Evolutionary conservation across 495 filamentous ascomycete species (phyloP).

Genomic region (Penicillium mononematosum): DNA sequence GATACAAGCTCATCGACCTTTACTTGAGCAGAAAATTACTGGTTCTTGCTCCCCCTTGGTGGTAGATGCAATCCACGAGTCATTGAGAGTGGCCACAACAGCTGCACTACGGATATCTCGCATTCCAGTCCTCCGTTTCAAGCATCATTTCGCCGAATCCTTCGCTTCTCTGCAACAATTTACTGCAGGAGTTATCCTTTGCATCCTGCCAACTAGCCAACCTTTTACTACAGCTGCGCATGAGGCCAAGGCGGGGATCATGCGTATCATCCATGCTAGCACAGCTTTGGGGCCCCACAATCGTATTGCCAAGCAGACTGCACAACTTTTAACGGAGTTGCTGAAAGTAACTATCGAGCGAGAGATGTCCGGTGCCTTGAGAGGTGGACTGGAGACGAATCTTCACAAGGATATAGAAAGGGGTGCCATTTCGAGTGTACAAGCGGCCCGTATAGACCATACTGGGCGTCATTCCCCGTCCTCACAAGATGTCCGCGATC

Average conservation of each 20-base stretch:
- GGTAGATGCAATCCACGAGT: constrained; percentile 16
- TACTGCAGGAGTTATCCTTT: constrained; percentile 26
- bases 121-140: constrained; percentile 20
- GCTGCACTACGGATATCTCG: constrained; percentile 25
- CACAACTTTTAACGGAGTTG: constrained; percentile 22
- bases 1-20: constrained; percentile 19
- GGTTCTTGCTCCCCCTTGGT: constrained; percentile 8
- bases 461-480: neutral
- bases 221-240: constrained; percentile 19
- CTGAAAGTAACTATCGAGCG: constrained; percentile 22
- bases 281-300: constrained; percentile 15
- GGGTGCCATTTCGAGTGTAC: neutral
- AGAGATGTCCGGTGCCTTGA: constrained; percentile 19
- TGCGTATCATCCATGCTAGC: constrained; percentile 24
- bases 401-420: neutral
- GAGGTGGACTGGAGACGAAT: neutral
- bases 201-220: constrained; percentile 21
- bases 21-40: constrained; percentile 15
- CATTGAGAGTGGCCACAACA: constrained; percentile 16
- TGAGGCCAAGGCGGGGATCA: constrained; percentile 22
- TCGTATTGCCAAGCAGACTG: constrained; percentile 24
- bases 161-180: constrained; percentile 23
- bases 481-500: neutral
- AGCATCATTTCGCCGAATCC: constrained; percentile 22
- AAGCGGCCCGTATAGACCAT: neutral